Conservation (phyloP, 352 stramenopile genomes). For the Pythium myriotylum region DNA sequence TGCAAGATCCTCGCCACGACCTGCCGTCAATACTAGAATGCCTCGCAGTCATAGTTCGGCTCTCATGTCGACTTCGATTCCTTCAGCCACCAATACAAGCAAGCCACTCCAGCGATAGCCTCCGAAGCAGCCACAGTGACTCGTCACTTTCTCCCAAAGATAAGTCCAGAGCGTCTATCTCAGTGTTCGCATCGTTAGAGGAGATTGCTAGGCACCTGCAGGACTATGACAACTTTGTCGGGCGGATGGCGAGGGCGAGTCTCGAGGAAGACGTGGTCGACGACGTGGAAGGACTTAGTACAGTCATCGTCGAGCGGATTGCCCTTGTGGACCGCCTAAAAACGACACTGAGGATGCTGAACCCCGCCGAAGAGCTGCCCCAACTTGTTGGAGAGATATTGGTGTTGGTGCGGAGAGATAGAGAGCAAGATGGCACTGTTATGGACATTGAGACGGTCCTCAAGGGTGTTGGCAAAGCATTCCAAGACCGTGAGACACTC, state of each 20-base stretch:
- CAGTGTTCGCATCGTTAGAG: slow-evolving; percentile 52
- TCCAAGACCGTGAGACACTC: neutral
- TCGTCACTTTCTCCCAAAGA: slow-evolving; percentile 16
- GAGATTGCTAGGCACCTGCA: slow-evolving; percentile 58
- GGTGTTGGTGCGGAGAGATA: slow-evolving; percentile 18
- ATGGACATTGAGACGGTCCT: slow-evolving; percentile 2
- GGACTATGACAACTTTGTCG: slow-evolving; percentile 61
- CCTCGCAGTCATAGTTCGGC: slow-evolving; percentile 50
- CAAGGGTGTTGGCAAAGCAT: slow-evolving; percentile 7
- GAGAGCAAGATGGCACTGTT: neutral
- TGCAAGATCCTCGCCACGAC: slow-evolving; percentile 55
- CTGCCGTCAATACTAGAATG: slow-evolving; percentile 54
- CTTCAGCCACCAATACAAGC: slow-evolving; percentile 24
- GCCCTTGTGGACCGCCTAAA: slow-evolving; percentile 34
- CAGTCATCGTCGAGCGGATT: slow-evolving; percentile 42
- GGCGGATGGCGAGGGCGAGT: slow-evolving; percentile 24
- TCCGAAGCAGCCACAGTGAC: slow-evolving; percentile 17
- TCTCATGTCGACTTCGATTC: slow-evolving; percentile 33
- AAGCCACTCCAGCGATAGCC: slow-evolving; percentile 28
- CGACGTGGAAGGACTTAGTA: slow-evolving; percentile 37
- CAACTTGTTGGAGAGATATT: slow-evolving; percentile 29
- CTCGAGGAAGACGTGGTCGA: neutral
- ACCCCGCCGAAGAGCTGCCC: slow-evolving; percentile 38
- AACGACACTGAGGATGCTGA: slow-evolving; percentile 32
- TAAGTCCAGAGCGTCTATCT: slow-evolving; percentile 29